Evolutionary conservation across 2,329 filamentous ascomycete genomes (phyloP).

Genomic region (Arachnopeziza araneosa): DNA sequence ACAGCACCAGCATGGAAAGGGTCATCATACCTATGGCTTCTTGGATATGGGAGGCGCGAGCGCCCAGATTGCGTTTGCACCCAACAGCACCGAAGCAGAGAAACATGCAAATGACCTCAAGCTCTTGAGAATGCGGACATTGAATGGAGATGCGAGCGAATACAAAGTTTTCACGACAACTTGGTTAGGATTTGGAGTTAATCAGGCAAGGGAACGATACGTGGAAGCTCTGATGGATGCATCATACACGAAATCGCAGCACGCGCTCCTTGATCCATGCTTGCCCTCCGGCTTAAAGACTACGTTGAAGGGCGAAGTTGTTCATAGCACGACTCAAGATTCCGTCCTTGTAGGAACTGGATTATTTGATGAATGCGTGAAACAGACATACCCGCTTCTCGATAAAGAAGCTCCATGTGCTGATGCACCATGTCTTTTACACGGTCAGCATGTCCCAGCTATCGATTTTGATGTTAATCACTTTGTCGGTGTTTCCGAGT

Average conservation of each 20-base stretch:
- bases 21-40: conserved; percentile 93
- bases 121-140: conserved; percentile 73
- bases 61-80: conserved; percentile 95
- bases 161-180: conserved; percentile 92
- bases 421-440: conserved; percentile 80
- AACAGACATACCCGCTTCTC: conserved; percentile 75
- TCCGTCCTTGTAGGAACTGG: conserved; percentile 75
- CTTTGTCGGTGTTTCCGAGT: conserved; percentile 96
- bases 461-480: conserved; percentile 98
- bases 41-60: conserved; percentile 98
- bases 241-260: conserved; percentile 49
- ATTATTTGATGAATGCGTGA: conserved; percentile 77
- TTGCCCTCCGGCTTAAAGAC: conserved; percentile 72
- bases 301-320: conserved; percentile 60
- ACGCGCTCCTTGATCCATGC: conserved; percentile 84
- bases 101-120: conserved; percentile 89
- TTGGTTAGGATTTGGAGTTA: conserved; percentile 96
- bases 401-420: conserved; percentile 83
- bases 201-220: conserved; percentile 82
- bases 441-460: conserved; percentile 86
- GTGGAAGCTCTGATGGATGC: conserved; percentile 68
- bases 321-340: conserved; percentile 36
- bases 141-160: conserved; percentile 73
- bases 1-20: conserved; percentile 73
- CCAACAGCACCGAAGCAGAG: conserved; percentile 82